Base-by-base conservation (phyloP, 495 filamentous ascomycete species). In the Tetracladium marchalianum region DNA sequence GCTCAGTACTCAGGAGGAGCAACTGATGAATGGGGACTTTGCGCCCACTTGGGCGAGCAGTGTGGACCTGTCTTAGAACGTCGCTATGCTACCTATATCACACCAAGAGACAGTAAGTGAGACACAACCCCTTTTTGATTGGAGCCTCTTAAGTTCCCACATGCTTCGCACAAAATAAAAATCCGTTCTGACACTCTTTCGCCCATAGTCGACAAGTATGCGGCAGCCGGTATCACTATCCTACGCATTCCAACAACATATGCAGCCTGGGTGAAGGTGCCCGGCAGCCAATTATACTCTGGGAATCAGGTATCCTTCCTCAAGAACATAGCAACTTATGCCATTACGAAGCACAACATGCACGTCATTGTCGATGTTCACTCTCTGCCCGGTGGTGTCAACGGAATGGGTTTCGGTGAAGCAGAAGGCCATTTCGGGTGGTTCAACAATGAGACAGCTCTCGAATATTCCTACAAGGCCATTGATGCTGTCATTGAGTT, bases 281-380 rank as follows among this genome's bases (percentile, higher is more conserved):
- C 22, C 2, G 22, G 22, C 22, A 3, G 3, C 3, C 22, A 2
- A 27, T 7, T 27, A 2, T 27, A 27, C 7, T 7, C 2, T 7
- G 22, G 22, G 7, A 27, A 27, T 27, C n/a, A 40, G 11, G 11
- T 6, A 2, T 13, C 5, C 4, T 4, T 11, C 27, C 38, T 50
- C 35, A 31, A 41, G 12, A 1, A 6, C 3, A 38, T 38, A 2
- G 35, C 35, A 18, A 38, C n/a, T 18, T 49, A 49, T 32, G 41
- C 46, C 9, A 49, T 44, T 35, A 36, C 13, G 13, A 49, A 44
- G 22, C 43, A 49, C 18, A 32, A 32, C 31, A 49, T 49, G 46
- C 46, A 49, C 18, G 32, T 49, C 27, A 38, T 49, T 16, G 18
- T 49, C 22, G 46, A 43, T 19, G 24, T 49, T 1, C 46, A 49